A percentile compares a stretch with the other conserved stretches of the same genome.
Evolutionary conservation across 2,329 filamentous ascomycete species (phyloP).

Genomic region (Pseudopyricularia cyperi): DNA sequence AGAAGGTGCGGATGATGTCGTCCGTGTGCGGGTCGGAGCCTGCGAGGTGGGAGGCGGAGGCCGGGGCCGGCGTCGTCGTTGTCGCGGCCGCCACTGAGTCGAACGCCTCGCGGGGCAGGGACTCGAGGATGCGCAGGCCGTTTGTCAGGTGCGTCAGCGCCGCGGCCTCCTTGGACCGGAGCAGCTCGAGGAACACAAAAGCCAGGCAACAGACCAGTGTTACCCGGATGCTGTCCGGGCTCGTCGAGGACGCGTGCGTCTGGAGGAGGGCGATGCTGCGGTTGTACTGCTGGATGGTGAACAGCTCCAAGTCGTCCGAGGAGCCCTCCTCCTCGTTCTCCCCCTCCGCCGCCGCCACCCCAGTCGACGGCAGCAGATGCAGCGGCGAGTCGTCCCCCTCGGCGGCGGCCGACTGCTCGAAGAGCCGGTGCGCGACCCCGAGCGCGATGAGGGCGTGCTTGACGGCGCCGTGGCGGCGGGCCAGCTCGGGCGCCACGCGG

Average conservation of each 20-base stretch:
- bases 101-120: conserved; percentile 9
- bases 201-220: conserved; percentile 15
- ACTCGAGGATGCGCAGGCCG: conserved; percentile 14
- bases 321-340: conserved; percentile 2
- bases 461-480: conserved; percentile 15
- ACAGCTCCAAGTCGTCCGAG: conserved; percentile 17
- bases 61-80: too few relatives aligned
- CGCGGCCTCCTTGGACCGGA: conserved; percentile 11
- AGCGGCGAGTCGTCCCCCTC: background rate
- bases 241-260: conserved; percentile 10
- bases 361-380: background rate
- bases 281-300: conserved; percentile 25
- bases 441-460: conserved; percentile 21
- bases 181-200: conserved; percentile 15
- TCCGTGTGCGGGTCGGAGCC: background rate
- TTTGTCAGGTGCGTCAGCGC: conserved; percentile 14
- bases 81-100: conserved; percentile 8
- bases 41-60: background rate
- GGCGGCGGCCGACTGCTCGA: conserved; percentile 5
- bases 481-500: conserved; percentile 16
- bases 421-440: conserved; percentile 16
- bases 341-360: background rate
- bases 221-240: conserved; percentile 12
- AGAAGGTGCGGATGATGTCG: conserved; percentile 13
- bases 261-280: conserved; percentile 20